phyloP scores from a whole-genome alignment of 345 rosid species.

The Bruguiera gymnorhiza region DNA sequence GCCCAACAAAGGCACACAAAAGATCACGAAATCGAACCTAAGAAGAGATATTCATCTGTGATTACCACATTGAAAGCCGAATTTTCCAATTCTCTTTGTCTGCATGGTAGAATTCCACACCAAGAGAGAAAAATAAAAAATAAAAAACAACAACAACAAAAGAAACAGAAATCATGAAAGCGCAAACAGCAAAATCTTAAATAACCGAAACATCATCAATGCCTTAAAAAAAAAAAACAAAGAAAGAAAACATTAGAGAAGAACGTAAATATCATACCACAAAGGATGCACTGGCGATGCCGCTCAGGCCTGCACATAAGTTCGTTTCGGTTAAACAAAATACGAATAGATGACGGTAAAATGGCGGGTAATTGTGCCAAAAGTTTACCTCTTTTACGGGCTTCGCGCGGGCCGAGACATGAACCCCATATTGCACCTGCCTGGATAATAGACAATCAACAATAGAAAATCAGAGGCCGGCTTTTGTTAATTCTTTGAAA shows the following conservation, averaged over 20 bases:
- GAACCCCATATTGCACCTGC: slow-evolving; percentile 77
- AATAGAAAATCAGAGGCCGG: too few relatives aligned
- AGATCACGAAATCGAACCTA: neutral
- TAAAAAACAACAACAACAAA: neutral
- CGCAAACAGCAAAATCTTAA: neutral
- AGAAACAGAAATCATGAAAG: neutral
- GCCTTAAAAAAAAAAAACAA: neutral
- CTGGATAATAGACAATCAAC: slow-evolving; percentile 29
- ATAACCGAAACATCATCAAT: neutral
- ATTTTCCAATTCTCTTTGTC: slow-evolving; percentile 60
- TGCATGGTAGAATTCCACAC: slow-evolving; percentile 25
- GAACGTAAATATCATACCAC: slow-evolving; percentile 45
- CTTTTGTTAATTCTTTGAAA: neutral
- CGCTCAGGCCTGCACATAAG: slow-evolving; percentile 52
- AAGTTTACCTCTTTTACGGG: slow-evolving; percentile 50
- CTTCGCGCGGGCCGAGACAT: slow-evolving; percentile 57
- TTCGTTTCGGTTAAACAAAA: neutral
- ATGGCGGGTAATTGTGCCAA: neutral
- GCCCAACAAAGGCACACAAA: neutral
- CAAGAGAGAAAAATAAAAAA: neutral
- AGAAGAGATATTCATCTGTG: neutral
- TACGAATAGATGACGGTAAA: neutral
- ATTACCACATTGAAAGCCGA: slow-evolving; percentile 71
- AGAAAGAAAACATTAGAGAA: neutral
- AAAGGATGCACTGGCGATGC: slow-evolving; percentile 55